phyloP scores from a whole-genome alignment of 352 stramenopile species.

The Pilasporangium apinafurcum region DNA sequence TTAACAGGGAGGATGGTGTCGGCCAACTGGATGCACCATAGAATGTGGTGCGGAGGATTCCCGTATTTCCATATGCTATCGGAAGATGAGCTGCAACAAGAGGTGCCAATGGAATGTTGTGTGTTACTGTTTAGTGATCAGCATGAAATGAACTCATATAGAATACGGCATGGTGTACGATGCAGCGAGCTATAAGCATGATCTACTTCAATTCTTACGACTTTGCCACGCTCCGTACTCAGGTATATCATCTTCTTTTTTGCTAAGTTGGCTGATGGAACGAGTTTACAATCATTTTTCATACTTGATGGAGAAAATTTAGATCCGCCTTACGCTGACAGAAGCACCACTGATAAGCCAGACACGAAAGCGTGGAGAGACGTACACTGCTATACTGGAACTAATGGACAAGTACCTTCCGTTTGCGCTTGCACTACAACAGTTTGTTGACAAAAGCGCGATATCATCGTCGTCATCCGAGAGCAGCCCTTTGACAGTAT shows the following conservation, averaged over 20 bases:
- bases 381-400: slow-evolving; percentile 21
- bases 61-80: slow-evolving; percentile 28
- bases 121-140: not conserved
- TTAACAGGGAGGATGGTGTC: too few species aligned
- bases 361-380: slow-evolving; percentile 1
- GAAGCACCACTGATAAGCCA: slow-evolving; percentile 31
- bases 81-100: slow-evolving; percentile 14
- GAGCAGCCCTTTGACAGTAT: slow-evolving; percentile 2
- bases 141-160: not conserved
- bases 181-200: slow-evolving; percentile 21
- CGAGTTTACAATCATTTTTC: not conserved
- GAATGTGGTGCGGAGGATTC: slow-evolving; percentile 41
- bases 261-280: not conserved
- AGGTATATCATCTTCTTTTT: slow-evolving; percentile 12
- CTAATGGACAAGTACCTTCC: slow-evolving; percentile 34
- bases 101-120: slow-evolving; percentile 10
- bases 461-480: not conserved
- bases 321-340: slow-evolving; percentile 47
- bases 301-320: not conserved
- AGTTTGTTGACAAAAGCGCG: slow-evolving; percentile 11
- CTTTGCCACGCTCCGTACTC: slow-evolving; percentile 28
- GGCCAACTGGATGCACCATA: slow-evolving; percentile 21
- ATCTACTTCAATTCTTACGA: slow-evolving; percentile 26
- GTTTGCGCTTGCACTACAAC: slow-evolving; percentile 31
- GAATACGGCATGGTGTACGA: too few species aligned